A percentile compares a stretch with the other conserved stretches of the same genome.
These are phyloP conservation scores for Croton laevigatus DNA, from an alignment of 441 rosid species.

Conservation along the genomic window DNA sequence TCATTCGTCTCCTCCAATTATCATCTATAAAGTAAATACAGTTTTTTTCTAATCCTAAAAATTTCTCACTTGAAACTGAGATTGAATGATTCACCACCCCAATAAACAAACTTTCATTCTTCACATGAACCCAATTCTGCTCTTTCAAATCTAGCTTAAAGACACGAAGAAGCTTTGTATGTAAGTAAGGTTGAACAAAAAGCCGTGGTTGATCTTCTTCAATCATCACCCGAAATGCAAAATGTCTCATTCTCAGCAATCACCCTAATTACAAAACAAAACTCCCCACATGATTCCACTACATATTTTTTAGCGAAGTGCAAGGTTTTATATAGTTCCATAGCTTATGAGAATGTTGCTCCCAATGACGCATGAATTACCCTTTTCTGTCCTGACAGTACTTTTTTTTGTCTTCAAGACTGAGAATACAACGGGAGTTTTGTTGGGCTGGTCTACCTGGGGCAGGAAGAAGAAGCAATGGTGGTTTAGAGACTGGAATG, in stretches of 20 bases:
- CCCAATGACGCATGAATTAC: too few species aligned
- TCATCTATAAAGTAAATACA: constrained; percentile 36
- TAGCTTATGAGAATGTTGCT: not conserved
- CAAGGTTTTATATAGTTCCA: not conserved
- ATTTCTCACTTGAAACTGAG: constrained; percentile 9
- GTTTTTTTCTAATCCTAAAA: constrained; percentile 10
- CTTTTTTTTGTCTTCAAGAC: too few species aligned
- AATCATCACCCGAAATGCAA: not conserved
- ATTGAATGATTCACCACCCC: constrained; percentile 34
- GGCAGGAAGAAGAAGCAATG: too few species aligned
- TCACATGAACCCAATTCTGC: constrained; percentile 25
- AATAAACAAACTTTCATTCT: constrained; percentile 26
- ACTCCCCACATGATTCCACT: constrained; percentile 21
- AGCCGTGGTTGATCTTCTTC: constrained; percentile 9
- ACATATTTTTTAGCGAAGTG: constrained; percentile 9
- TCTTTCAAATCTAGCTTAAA: constrained; percentile 21
- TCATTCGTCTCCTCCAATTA: constrained; percentile 21
- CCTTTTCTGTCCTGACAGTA: too few species aligned
- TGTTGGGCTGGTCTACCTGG: too few species aligned
- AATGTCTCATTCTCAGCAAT: constrained; percentile 4
- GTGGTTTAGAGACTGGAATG: too few species aligned
- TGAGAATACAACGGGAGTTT: too few species aligned
- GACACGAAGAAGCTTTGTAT: constrained; percentile 27
- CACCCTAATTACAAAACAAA: constrained; percentile 23
- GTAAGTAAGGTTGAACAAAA: constrained; percentile 23